These are phyloP conservation scores for Pythium vanterpoolii DNA, from an alignment of 352 stramenopile genomes.

Conservation along the genomic window DNA sequence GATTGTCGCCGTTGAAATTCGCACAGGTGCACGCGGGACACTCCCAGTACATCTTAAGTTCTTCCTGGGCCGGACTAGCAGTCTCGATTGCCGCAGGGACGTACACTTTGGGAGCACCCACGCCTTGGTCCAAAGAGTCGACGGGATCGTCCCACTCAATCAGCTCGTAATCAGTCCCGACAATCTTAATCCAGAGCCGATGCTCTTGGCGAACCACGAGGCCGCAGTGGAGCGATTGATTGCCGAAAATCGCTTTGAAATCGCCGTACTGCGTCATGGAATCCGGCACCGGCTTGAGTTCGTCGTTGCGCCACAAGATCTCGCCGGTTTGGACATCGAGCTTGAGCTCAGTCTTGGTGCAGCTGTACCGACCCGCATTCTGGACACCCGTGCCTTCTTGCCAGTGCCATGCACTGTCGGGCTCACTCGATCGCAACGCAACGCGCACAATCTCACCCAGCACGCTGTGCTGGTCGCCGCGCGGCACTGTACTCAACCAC, in stretches of 20 bases:
- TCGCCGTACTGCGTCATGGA: slow-evolving; percentile 89
- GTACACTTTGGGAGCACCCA: slow-evolving; percentile 63
- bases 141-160: slow-evolving; percentile 86
- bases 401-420: slow-evolving; percentile 59
- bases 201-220: slow-evolving; percentile 84
- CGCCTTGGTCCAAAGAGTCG: slow-evolving; percentile 73
- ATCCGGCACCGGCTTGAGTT: slow-evolving; percentile 88
- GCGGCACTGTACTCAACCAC: slow-evolving; percentile 43
- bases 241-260: slow-evolving; percentile 83
- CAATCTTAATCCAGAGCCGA: slow-evolving; percentile 86
- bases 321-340: slow-evolving; percentile 85
- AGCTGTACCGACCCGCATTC: slow-evolving; percentile 65
- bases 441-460: slow-evolving; percentile 70
- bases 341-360: slow-evolving; percentile 76
- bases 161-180: slow-evolving; percentile 84
- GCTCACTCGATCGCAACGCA: slow-evolving; percentile 59
- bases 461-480: slow-evolving; percentile 21
- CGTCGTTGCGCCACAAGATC: slow-evolving; percentile 90
- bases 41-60: slow-evolving; percentile 89
- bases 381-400: slow-evolving; percentile 49
- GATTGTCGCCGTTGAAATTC: slow-evolving; percentile 86
- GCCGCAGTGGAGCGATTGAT: slow-evolving; percentile 83
- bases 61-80: slow-evolving; percentile 21
- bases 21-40: slow-evolving; percentile 79
- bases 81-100: slow-evolving; percentile 22